These are phyloP conservation scores for Tricholomella constricta DNA, from an alignment of 768 basidiomycete genomes.

Conservation along the genomic window DNA sequence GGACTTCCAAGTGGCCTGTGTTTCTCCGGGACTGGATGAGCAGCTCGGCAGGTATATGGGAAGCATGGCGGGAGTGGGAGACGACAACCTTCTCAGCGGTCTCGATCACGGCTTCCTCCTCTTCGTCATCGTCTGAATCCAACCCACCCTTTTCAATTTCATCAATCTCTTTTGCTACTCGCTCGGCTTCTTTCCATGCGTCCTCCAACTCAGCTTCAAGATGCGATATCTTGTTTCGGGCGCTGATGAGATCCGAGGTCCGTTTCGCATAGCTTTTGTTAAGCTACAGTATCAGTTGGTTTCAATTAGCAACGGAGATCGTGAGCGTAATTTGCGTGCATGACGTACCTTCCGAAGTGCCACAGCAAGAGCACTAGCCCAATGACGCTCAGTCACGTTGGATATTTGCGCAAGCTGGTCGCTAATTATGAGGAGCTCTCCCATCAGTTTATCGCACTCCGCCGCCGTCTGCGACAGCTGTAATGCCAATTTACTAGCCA, in stretches of 20 bases:
- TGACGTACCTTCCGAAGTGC: conserved; percentile 65
- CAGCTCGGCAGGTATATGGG: conserved; percentile 10
- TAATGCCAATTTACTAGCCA: conserved; percentile 44
- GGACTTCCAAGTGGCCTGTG: conserved; percentile 12
- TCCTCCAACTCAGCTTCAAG: conserved; percentile 76
- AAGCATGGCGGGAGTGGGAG: conserved; percentile 28
- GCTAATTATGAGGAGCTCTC: conserved; percentile 55
- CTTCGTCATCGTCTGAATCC: conserved; percentile 31
- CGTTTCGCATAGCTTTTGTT: conserved; percentile 74
- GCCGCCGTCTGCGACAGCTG: conserved; percentile 64
- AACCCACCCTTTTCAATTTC: conserved; percentile 46
- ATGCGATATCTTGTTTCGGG: conserved; percentile 48
- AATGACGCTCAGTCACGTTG: conserved; percentile 63
- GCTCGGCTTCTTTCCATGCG: conserved; percentile 79
- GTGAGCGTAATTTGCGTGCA: not conserved
- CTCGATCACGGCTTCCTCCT: conserved; percentile 42
- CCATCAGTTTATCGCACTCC: conserved; percentile 58
- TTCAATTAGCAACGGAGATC: not conserved
- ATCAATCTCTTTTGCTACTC: conserved; percentile 72
- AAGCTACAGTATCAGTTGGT: conserved; percentile 45
- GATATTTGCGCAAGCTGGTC: conserved; percentile 70
- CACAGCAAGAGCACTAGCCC: conserved; percentile 75
- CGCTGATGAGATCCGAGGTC: conserved; percentile 53
- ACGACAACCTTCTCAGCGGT: conserved; percentile 48
- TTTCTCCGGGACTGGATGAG: conserved; percentile 12